These are phyloP conservation scores for Candida sp. DNA, from an alignment of 1,139 yeast species.

Conservation along the genomic window DNA sequence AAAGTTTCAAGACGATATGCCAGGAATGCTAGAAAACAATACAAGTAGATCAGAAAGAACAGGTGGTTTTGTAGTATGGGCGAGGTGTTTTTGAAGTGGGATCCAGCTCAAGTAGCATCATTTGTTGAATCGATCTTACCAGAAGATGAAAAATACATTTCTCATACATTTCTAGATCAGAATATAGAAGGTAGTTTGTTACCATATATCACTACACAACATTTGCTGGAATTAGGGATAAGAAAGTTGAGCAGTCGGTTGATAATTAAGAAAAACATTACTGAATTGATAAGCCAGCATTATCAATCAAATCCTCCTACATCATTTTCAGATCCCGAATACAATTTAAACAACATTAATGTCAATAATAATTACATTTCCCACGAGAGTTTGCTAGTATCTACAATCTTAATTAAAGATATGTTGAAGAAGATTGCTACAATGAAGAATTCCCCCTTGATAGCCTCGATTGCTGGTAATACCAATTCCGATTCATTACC, in stretches of 20 bases:
- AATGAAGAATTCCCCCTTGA: constrained; percentile 7
- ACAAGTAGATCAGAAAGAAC: neutral
- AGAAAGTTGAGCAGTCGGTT: constrained; percentile 40
- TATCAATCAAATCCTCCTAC: constrained; percentile 27
- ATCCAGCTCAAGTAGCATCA: constrained; percentile 44
- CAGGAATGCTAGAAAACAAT: neutral
- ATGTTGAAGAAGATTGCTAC: constrained; percentile 26
- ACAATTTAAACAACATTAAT: constrained; percentile 24
- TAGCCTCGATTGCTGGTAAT: neutral
- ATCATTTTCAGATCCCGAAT: constrained; percentile 27
- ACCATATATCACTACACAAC: constrained; percentile 57
- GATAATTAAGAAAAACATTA: constrained; percentile 44
- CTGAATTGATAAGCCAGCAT: constrained; percentile 39
- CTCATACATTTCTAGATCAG: constrained; percentile 46
- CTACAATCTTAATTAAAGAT: constrained; percentile 35
- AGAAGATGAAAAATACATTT: constrained; percentile 15
- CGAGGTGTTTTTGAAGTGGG: constrained; percentile 36
- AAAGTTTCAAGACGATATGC: neutral
- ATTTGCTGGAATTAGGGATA: constrained; percentile 59
- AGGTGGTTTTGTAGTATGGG: neutral
- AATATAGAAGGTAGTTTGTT: constrained; percentile 62
- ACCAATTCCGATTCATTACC: constrained; percentile 13
- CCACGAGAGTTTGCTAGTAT: constrained; percentile 30
- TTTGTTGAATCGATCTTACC: constrained; percentile 25
- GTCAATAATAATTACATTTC: constrained; percentile 31